Evolutionary conservation across 345 rosid species (phyloP).

Genomic region (Acer campestre): DNA sequence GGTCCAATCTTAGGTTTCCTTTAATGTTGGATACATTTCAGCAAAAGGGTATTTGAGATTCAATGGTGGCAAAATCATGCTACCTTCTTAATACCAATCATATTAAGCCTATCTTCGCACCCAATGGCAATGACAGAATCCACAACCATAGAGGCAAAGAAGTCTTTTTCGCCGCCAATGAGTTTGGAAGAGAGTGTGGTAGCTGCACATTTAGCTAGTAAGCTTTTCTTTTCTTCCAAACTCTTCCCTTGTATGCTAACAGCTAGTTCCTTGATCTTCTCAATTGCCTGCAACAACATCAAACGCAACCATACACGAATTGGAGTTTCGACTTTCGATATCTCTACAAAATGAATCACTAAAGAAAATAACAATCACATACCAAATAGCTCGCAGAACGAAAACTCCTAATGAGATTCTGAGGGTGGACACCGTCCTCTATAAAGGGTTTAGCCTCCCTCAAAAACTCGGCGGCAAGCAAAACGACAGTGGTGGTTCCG

Average conservation of each 20-base stretch:
- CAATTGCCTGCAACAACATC: slow-evolving; percentile 61
- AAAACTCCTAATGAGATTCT: slow-evolving; percentile 86
- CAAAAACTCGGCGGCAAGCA: slow-evolving; percentile 91
- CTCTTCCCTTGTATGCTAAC: slow-evolving; percentile 91
- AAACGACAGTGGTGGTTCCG: slow-evolving; percentile 96
- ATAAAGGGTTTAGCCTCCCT: slow-evolving; percentile 97
- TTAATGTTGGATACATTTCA: too few species aligned
- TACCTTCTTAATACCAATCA: slow-evolving; percentile 98
- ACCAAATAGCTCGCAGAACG: slow-evolving; percentile 82
- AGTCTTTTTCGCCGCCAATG: slow-evolving; percentile 96
- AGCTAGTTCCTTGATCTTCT: slow-evolving; percentile 80
- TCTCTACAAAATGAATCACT: too few species aligned
- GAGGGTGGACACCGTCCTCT: slow-evolving; percentile 97
- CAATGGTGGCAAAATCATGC: background rate
- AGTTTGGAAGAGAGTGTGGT: slow-evolving; percentile 97
- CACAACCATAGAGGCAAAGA: slow-evolving; percentile 91
- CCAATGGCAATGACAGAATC: slow-evolving; percentile 94
- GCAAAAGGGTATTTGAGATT: too few species aligned
- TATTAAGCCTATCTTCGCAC: slow-evolving; percentile 73
- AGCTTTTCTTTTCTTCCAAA: slow-evolving; percentile 84
- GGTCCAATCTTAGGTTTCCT: too few species aligned
- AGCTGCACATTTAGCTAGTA: slow-evolving; percentile 89
- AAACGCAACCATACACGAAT: too few species aligned
- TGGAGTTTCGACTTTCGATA: too few species aligned
- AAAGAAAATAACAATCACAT: slow-evolving; percentile 5